Conservation (phyloP, 2,329 filamentous ascomycete species). For the Diaporthe helianthi region DNA sequence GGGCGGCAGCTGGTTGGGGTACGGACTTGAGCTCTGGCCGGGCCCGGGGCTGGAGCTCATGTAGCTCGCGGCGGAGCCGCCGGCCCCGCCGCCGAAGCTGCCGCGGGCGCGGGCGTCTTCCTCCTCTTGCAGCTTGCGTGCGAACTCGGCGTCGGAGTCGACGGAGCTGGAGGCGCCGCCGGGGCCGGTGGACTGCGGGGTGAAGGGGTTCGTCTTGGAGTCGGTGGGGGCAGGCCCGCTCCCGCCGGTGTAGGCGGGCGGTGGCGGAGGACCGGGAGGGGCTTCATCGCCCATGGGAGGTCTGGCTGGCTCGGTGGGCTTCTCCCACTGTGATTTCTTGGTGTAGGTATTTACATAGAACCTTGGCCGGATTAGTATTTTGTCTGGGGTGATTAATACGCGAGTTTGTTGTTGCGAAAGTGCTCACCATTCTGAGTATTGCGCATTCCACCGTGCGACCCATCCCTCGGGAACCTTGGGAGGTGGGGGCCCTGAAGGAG, state of each 20-base stretch:
- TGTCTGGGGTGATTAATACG: background rate
- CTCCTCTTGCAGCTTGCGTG: constrained; percentile 81
- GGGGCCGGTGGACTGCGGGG: constrained; percentile 48
- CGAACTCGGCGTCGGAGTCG: constrained; percentile 75
- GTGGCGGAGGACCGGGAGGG: constrained; percentile 71
- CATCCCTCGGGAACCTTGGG: constrained; percentile 78
- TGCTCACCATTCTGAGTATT: constrained; percentile 79
- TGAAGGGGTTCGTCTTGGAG: constrained; percentile 77
- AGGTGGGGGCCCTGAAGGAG: constrained; percentile 62
- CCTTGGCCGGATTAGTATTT: constrained; percentile 52
- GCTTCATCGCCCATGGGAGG: constrained; percentile 49
- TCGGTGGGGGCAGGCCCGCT: constrained; percentile 55
- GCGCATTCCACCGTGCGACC: constrained; percentile 84
- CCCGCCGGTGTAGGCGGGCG: constrained; percentile 68
- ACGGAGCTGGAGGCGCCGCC: constrained; percentile 42
- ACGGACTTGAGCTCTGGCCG: constrained; percentile 40
- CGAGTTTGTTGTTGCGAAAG: constrained; percentile 1
- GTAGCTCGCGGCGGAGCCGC: constrained; percentile 47
- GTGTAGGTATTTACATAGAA: constrained; percentile 92
- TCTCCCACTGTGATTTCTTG: constrained; percentile 90
- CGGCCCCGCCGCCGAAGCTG: constrained; percentile 40
- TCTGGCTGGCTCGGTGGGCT: constrained; percentile 72
- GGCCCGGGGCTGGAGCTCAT: constrained; percentile 38
- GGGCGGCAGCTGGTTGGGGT: constrained; percentile 53
- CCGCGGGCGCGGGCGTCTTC: constrained; percentile 70